Evolutionary conservation across 2,329 filamentous ascomycete species (phyloP).

Genomic region (Rhynchosporium secalis): DNA sequence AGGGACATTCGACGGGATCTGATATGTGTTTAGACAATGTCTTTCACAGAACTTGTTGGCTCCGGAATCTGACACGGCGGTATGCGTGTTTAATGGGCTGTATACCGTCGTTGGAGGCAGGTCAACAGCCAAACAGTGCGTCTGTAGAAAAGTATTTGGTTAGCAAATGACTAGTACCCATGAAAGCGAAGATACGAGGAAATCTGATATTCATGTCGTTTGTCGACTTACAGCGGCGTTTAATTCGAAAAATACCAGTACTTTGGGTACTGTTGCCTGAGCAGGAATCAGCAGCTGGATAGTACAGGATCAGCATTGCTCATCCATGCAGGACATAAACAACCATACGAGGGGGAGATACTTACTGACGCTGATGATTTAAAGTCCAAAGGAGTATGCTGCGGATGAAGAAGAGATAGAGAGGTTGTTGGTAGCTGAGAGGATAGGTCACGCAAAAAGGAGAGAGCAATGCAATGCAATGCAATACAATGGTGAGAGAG

Average conservation of each 20-base stretch:
- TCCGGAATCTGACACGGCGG: not conserved
- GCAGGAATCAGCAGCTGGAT: constrained; percentile 4
- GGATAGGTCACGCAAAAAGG: not conserved
- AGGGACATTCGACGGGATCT: constrained; percentile 45
- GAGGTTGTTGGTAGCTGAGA: not conserved
- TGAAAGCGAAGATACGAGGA: not conserved
- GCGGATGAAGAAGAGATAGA: not conserved
- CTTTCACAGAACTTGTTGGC: not conserved
- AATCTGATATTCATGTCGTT: not conserved
- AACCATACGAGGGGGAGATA: not conserved
- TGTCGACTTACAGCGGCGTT: not conserved
- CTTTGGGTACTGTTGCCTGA: not conserved
- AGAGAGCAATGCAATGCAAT: not conserved
- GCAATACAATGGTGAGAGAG: not conserved
- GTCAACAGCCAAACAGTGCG: not conserved
- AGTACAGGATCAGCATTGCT: constrained; percentile 13
- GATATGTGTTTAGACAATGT: not conserved
- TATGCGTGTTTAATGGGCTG: not conserved
- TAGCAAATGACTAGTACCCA: not conserved
- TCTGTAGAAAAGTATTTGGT: not conserved
- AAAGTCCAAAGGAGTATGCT: not conserved
- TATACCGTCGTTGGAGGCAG: not conserved
- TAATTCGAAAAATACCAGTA: not conserved
- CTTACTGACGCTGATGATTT: not conserved
- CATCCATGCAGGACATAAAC: not conserved